phyloP scores from a whole-genome alignment of 2,329 filamentous ascomycete species.

The Curvularia verruculosa region DNA sequence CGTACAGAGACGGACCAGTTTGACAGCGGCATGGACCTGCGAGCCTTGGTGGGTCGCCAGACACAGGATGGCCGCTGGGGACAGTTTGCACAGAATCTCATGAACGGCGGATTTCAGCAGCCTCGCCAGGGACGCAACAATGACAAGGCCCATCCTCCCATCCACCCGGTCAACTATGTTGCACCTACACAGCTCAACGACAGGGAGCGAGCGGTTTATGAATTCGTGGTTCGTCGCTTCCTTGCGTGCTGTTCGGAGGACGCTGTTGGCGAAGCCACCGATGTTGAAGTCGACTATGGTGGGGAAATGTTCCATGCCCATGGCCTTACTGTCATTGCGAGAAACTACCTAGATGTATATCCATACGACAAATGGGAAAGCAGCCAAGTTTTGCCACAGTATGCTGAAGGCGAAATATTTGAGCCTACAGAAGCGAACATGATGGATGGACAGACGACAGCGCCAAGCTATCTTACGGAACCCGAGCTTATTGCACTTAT shows the following conservation, averaged over 20 bases:
- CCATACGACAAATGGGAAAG: constrained; percentile 97
- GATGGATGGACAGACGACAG: constrained; percentile 84
- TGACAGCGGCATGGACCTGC: constrained; percentile 85
- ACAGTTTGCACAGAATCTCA: constrained; percentile 73
- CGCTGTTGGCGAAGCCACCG: constrained; percentile 82
- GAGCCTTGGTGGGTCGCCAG: constrained; percentile 81
- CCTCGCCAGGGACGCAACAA: constrained; percentile 86
- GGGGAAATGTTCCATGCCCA: constrained; percentile 81
- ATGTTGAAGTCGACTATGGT: constrained; percentile 84
- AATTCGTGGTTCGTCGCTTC: constrained; percentile 90
- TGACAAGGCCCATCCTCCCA: constrained; percentile 96
- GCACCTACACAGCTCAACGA: constrained; percentile 64
- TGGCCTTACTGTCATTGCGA: constrained; percentile 82
- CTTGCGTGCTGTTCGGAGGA: constrained; percentile 96
- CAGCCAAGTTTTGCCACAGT: constrained; percentile 79
- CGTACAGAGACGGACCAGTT: constrained; percentile 97
- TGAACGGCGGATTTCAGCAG: constrained; percentile 77
- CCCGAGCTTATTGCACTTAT: constrained; percentile 94
- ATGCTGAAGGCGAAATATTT: constrained; percentile 79
- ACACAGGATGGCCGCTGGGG: constrained; percentile 79
- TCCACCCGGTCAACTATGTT: constrained; percentile 91
- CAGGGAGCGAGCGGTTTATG: constrained; percentile 79
- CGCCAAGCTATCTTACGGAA: constrained; percentile 88
- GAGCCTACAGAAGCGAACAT: constrained; percentile 88
- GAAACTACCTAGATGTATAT: constrained; percentile 95